phyloP scores from a whole-genome alignment of 805 yeast species.

The Candida qinlingensis region DNA sequence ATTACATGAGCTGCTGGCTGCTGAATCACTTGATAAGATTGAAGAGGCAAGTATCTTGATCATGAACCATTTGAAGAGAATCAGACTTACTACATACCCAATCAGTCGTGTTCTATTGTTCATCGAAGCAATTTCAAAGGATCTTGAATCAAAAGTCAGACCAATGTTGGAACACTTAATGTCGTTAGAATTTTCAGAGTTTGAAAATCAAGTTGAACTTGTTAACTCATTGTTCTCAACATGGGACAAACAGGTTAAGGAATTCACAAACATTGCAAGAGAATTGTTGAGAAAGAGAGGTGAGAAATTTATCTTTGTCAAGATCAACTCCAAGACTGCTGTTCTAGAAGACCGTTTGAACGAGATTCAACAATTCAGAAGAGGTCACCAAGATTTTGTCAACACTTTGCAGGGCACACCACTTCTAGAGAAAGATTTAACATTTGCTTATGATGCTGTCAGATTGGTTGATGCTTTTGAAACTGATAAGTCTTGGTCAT shows the following conservation, averaged over 20 bases:
- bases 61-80: constrained; percentile 58
- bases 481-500: constrained; percentile 35
- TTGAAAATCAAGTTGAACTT: constrained; percentile 28
- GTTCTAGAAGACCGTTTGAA: constrained; percentile 38
- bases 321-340: constrained; percentile 43
- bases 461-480: constrained; percentile 34
- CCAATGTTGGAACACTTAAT: constrained; percentile 41
- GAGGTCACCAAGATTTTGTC: constrained; percentile 46
- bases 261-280: constrained; percentile 60
- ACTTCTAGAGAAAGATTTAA: constrained; percentile 27
- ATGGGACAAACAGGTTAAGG: constrained; percentile 61
- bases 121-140: constrained; percentile 60
- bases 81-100: constrained; percentile 59
- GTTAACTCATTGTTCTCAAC: constrained; percentile 33
- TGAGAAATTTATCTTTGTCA: constrained; percentile 63
- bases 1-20: constrained; percentile 47
- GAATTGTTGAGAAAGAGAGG: constrained; percentile 71
- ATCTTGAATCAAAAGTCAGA: constrained; percentile 42
- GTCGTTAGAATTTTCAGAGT: constrained; percentile 36
- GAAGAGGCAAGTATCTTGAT: constrained; percentile 40
- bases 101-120: constrained; percentile 55
- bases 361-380: constrained; percentile 41
- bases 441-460: constrained; percentile 37
- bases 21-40: constrained; percentile 40
- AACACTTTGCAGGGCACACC: constrained; percentile 27